phyloP scores from a whole-genome alignment of 2,329 filamentous ascomycete species.

The Tricladium varicosporioides region DNA sequence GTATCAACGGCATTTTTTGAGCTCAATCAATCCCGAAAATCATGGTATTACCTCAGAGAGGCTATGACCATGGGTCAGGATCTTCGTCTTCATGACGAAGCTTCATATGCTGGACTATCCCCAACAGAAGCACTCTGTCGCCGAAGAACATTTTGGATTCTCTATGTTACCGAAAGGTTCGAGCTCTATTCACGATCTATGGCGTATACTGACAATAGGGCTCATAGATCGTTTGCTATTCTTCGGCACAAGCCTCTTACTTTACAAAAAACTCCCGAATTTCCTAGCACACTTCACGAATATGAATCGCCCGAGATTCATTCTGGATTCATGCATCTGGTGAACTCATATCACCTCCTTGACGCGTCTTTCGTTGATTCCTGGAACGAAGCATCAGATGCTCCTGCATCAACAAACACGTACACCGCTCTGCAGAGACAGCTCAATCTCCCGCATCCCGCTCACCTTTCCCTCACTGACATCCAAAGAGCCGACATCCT shows the following conservation, averaged over 20 bases:
- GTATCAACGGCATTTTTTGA: constrained; percentile 60
- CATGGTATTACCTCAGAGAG: constrained; percentile 61
- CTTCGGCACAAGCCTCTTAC: constrained; percentile 62
- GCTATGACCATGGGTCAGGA: constrained; percentile 59
- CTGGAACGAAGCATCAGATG: constrained; percentile 58
- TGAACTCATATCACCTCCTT: constrained; percentile 60
- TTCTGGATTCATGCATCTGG: constrained; percentile 57
- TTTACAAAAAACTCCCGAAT: constrained; percentile 55
- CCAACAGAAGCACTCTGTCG: constrained; percentile 52
- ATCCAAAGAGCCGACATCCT: constrained; percentile 68
- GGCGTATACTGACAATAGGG: not conserved
- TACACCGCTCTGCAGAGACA: constrained; percentile 52
- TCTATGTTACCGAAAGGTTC: constrained; percentile 60
- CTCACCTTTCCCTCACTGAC: constrained; percentile 44
- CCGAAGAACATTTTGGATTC: constrained; percentile 58
- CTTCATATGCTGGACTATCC: constrained; percentile 48
- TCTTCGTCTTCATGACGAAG: constrained; percentile 57
- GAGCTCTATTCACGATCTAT: not conserved
- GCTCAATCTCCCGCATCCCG: constrained; percentile 40
- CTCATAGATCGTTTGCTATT: constrained; percentile 58
- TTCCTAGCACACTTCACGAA: constrained; percentile 50
- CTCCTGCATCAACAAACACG: constrained; percentile 36
- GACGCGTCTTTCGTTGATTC: constrained; percentile 62
- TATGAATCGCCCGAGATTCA: constrained; percentile 53
- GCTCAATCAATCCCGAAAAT: constrained; percentile 55